Conservation (phyloP, 768 basidiomycete genomes). For the Pholiota microspora region DNA sequence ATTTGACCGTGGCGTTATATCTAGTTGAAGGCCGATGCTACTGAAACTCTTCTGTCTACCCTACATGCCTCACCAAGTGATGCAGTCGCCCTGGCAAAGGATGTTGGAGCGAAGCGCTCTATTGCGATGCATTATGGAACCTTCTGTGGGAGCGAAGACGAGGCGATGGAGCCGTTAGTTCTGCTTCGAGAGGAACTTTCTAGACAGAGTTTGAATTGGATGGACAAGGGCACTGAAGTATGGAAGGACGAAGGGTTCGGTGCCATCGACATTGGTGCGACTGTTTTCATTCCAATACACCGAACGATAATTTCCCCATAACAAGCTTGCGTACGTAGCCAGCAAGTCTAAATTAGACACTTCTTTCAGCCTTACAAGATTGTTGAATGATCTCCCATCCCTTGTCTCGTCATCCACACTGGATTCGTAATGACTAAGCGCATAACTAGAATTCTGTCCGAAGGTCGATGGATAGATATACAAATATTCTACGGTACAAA, state of each 20-base stretch:
- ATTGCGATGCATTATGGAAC: constrained; percentile 6
- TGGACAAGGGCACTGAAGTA: neutral
- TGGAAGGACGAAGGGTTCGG: constrained; percentile 1
- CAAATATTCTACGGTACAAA: neutral
- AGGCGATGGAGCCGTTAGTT: neutral
- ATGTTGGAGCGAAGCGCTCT: neutral
- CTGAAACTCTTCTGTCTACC: constrained; percentile 1
- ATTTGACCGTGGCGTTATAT: neutral
- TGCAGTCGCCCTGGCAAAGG: neutral
- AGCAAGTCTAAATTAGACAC: too few relatives aligned
- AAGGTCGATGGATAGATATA: too few relatives aligned
- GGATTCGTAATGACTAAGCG: too few relatives aligned
- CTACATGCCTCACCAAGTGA: constrained; percentile 1
- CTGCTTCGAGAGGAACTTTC: constrained; percentile 1
- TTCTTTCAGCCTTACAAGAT: too few relatives aligned
- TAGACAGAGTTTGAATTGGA: neutral
- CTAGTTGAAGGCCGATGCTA: neutral
- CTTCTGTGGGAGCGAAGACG: constrained; percentile 1
- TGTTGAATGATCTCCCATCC: too few relatives aligned
- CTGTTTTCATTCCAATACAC: neutral
- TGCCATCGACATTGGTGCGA: neutral
- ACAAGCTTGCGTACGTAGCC: too few relatives aligned
- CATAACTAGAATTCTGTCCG: too few relatives aligned
- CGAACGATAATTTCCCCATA: too few relatives aligned
- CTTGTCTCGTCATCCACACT: too few relatives aligned